These are phyloP conservation scores for Daldinia concentrica DNA, from an alignment of 495 filamentous ascomycete species.

Conservation along the genomic window DNA sequence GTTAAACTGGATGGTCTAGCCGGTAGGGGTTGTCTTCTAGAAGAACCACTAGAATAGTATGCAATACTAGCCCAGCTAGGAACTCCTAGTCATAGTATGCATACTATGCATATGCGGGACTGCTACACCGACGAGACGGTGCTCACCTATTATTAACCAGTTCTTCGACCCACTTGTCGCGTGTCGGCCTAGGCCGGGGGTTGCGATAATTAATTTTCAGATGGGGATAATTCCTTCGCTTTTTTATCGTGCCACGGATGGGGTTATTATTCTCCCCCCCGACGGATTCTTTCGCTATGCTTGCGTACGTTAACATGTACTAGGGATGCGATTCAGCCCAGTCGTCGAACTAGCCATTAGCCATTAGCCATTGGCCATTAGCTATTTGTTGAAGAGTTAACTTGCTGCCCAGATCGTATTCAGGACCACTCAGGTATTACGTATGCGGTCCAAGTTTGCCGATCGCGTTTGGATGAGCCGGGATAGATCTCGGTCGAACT, in stretches of 20 bases:
- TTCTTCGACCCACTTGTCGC: constrained; percentile 41
- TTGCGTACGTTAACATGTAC: too few relatives aligned
- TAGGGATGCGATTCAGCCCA: constrained; percentile 3
- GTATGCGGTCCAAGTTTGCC: constrained; percentile 29
- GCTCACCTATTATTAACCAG: constrained; percentile 44
- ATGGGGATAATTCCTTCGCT: constrained; percentile 19
- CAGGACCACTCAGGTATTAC: constrained; percentile 14
- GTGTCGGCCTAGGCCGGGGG: constrained; percentile 40
- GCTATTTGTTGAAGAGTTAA: constrained; percentile 3
- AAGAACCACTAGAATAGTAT: constrained; percentile 44
- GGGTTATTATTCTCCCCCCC: constrained; percentile 12
- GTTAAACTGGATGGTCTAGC: constrained; percentile 36
- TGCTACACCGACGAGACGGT: constrained; percentile 43
- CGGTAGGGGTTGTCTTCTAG: constrained; percentile 41
- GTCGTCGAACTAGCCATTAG: neutral
- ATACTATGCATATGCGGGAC: constrained; percentile 41
- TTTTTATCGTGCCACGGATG: constrained; percentile 19
- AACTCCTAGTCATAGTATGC: constrained; percentile 33
- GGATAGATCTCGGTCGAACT: constrained; percentile 40
- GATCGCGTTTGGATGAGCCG: constrained; percentile 19
- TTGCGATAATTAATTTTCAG: constrained; percentile 34
- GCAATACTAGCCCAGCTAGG: constrained; percentile 31
- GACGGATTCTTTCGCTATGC: neutral
- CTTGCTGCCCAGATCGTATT: constrained; percentile 8
- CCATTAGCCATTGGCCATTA: neutral